A percentile compares a stretch with the other conserved stretches of the same genome.
These are phyloP conservation scores for Orbilia ellipsospora DNA, from an alignment of 2,329 filamentous ascomycete genomes.

Conservation along the genomic window DNA sequence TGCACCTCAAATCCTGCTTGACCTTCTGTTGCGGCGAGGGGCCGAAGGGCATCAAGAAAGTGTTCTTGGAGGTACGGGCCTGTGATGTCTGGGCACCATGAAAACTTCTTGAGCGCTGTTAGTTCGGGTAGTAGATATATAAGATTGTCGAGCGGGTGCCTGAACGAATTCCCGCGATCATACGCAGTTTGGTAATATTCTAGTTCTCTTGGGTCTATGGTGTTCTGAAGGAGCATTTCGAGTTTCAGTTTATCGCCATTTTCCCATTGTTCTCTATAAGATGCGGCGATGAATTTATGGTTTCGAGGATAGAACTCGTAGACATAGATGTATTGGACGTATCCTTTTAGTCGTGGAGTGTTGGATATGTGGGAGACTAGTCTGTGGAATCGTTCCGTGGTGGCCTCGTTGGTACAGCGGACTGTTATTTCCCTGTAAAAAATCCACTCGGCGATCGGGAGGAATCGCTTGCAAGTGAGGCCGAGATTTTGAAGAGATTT, in stretches of 20 bases:
- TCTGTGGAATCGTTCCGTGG: background rate
- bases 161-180: background rate
- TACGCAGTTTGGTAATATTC: too few species aligned
- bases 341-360: background rate
- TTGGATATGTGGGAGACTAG: background rate
- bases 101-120: background rate
- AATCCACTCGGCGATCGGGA: background rate
- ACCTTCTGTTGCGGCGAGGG: background rate
- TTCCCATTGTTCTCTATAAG: too few species aligned
- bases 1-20: background rate
- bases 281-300: background rate
- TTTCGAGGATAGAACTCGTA: background rate
- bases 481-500: background rate
- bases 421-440: background rate
- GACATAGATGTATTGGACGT: slow-evolving; percentile 1
- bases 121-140: background rate
- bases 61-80: background rate
- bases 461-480: background rate
- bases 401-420: background rate
- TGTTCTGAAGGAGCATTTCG: too few species aligned
- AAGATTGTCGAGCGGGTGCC: background rate
- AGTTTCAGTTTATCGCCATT: too few species aligned
- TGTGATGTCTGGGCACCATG: background rate
- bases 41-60: background rate
- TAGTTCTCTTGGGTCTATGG: too few species aligned